A percentile compares a stretch with the other conserved stretches of the same genome.
These are phyloP conservation scores for Candida sonorensis DNA, from an alignment of 805 yeast species.

Conservation along the genomic window DNA sequence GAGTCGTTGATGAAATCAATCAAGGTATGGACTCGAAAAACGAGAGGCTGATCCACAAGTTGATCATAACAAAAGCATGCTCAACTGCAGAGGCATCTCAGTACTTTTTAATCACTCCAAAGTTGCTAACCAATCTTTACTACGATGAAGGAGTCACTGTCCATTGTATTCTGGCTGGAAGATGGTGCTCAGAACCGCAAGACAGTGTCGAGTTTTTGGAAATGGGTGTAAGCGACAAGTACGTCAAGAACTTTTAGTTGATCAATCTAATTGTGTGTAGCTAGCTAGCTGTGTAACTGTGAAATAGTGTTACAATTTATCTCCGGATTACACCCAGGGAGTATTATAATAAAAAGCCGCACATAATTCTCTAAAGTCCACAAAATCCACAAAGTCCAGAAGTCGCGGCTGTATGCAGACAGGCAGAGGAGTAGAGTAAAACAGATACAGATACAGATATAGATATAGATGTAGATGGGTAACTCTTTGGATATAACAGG, in stretches of 20 bases:
- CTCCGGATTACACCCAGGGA: too few species aligned
- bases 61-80: constrained; percentile 83
- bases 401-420: background rate
- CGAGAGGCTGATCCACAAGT: constrained; percentile 78
- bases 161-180: constrained; percentile 70
- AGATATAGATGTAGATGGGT: too few species aligned
- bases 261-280: too few species aligned
- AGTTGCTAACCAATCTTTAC: constrained; percentile 68
- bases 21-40: constrained; percentile 98
- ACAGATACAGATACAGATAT: too few species aligned
- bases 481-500: too few species aligned
- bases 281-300: too few species aligned
- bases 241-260: too few species aligned
- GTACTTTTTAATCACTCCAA: constrained; percentile 90
- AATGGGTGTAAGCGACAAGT: constrained; percentile 24
- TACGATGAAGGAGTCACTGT: constrained; percentile 77
- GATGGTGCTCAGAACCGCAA: constrained; percentile 20
- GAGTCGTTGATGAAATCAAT: constrained; percentile 96
- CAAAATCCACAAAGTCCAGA: background rate
- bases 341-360: background rate
- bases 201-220: constrained; percentile 20
- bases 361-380: background rate
- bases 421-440: too few species aligned
- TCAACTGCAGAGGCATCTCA: constrained; percentile 44
- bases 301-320: too few species aligned